Evolutionary conservation across 1,139 yeast species (phyloP), one percentile per base, ranked within the genome.

Genomic region (Candida sanyaensis): DNA sequence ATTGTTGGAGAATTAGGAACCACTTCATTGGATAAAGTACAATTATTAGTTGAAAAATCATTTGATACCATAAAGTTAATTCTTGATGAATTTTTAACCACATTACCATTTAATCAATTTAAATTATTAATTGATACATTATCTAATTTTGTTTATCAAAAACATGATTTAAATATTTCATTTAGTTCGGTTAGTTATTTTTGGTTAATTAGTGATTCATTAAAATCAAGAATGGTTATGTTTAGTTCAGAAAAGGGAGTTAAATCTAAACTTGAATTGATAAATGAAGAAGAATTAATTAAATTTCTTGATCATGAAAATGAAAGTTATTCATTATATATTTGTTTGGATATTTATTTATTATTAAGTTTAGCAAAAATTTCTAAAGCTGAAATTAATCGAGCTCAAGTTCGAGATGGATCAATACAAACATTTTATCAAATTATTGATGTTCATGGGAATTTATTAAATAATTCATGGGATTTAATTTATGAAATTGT

Each of bases 131-230:
- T 90, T 50, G 90, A 88, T 54, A 83, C 92, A 1, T 72, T 92
- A 39, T 80, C 77, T 55, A 78, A 82, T 52, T 93, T 90, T 64
- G 85, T 90, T 41, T 67, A 75, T 10, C 98, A 93, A 59, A 67
- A 66, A 2, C 75, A 71, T 52, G 96, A 91, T 56, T 67, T 92
- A 56, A 93, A 93, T 61, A 88, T 90, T 32, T 88, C 97, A 0
- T 91, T 92, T 62, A 88, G 96, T 46, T 84, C 97, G 0, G 88
- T 91, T 7, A 88, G 97, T 58, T 88, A 90, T 57, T 92, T 90
- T 60, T 93, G 98, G 98, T 66, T 87, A 31, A 81, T 92, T 7
- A 87, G 96, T 55, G 98, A 92, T 61, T 82, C 86, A 48, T 69
- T 88, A 42, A 81, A 68, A 48, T 60, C 66, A 10, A 61, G 66